Percentiles rank a stretch among this genome's conserved stretches.
Conservation (phyloP, 441 rosid species). For the Lepidium campestre region DNA sequence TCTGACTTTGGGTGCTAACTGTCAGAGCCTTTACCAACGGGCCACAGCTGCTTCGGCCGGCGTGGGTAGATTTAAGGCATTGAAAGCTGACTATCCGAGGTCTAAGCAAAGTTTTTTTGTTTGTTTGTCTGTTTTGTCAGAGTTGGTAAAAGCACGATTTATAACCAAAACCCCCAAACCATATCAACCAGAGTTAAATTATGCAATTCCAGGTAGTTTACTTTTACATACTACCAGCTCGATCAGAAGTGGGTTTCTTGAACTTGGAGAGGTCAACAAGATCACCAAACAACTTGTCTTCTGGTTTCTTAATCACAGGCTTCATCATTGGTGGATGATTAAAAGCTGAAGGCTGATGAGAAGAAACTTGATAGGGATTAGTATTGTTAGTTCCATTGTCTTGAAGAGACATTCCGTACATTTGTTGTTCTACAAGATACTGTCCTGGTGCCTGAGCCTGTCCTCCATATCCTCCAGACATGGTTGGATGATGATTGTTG, state of each 20-base stretch:
- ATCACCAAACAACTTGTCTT: constrained; percentile 92
- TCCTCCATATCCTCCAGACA: constrained; percentile 37
- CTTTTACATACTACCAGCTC: constrained; percentile 90
- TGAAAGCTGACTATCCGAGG: no score
- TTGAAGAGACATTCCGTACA: constrained; percentile 72
- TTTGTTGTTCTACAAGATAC: constrained; percentile 57
- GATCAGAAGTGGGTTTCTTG: constrained; percentile 51
- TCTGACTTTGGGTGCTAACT: no score
- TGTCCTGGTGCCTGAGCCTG: constrained; percentile 28
- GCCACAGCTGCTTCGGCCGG: no score
- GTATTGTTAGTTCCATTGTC: constrained; percentile 40
- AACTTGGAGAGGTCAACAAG: constrained; percentile 82
- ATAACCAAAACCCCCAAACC: no score
- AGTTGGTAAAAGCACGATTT: no score
- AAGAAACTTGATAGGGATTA: constrained; percentile 39
- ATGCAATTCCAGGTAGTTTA: no score
- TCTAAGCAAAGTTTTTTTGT: no score
- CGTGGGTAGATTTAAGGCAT: no score
- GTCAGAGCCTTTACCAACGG: no score
- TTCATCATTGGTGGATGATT: constrained; percentile 52
- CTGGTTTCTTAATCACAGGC: constrained; percentile 56
- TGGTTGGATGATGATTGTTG: background rate
- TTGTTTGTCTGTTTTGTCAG: no score
- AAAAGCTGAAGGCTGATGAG: constrained; percentile 24
- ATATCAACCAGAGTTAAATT: no score